These are phyloP conservation scores for Eucalyptus curtisii DNA, from an alignment of 345 rosid genomes.

Conservation along the genomic window DNA sequence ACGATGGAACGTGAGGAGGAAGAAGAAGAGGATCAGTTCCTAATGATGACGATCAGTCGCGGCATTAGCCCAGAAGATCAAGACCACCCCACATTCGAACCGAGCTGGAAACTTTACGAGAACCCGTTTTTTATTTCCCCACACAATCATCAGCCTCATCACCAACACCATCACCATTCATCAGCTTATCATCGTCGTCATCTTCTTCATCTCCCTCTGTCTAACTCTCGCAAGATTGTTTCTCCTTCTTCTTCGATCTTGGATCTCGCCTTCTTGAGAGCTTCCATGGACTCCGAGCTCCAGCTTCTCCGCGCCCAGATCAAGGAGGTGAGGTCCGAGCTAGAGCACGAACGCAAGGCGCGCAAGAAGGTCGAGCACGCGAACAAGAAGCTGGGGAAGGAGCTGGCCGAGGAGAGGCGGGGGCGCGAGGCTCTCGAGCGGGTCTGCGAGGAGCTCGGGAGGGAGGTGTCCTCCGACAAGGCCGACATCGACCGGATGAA, in stretches of 20 bases:
- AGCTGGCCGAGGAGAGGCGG: conserved; percentile 45
- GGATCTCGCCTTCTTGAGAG: conserved; percentile 16
- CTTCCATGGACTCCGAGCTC: conserved; percentile 2
- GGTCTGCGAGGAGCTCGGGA: conserved; percentile 47
- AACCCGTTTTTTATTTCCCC: neutral
- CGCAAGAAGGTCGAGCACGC: conserved; percentile 46
- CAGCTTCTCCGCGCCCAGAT: conserved; percentile 29
- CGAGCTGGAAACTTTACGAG: conserved; percentile 9
- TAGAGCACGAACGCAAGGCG: conserved; percentile 50
- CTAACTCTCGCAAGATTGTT: conserved; percentile 16
- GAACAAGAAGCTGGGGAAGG: conserved; percentile 57
- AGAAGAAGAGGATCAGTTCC: neutral
- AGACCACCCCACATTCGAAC: neutral
- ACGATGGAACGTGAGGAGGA: neutral
- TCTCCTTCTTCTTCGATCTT: conserved; percentile 24
- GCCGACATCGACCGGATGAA: conserved; percentile 42
- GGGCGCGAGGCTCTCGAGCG: conserved; percentile 54
- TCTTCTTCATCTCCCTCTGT: conserved; percentile 5
- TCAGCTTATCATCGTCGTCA: conserved; percentile 3
- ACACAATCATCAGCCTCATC: conserved; percentile 38
- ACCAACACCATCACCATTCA: conserved; percentile 14
- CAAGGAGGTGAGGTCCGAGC: conserved; percentile 62
- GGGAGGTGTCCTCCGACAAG: conserved; percentile 32
- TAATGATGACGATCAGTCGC: conserved; percentile 34
- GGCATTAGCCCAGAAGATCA: neutral